A percentile compares a stretch with the other conserved stretches of the same genome.
These are phyloP conservation scores for Aspergillus fijiensis DNA, from an alignment of 2,329 filamentous ascomycete genomes.

Conservation along the genomic window DNA sequence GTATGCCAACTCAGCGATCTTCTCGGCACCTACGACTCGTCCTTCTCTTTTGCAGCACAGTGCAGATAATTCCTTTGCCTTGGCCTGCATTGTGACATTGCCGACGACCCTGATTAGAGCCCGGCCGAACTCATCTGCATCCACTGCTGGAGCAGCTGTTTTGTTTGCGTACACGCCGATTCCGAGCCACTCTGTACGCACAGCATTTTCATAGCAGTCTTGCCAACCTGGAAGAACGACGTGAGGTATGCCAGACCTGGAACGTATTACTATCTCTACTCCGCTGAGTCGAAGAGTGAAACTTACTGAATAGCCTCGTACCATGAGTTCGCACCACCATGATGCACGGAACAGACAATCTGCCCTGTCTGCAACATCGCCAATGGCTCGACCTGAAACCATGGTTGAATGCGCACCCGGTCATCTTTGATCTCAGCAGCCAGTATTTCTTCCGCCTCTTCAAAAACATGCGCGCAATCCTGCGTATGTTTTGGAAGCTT, in stretches of 20 bases:
- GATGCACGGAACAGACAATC: slow-evolving; percentile 1
- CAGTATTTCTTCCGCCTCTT: background rate
- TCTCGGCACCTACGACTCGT: background rate
- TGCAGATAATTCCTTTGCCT: background rate
- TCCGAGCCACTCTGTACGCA: background rate
- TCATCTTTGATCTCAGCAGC: background rate
- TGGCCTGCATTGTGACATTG: background rate
- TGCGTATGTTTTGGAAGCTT: background rate
- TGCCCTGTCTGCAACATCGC: background rate
- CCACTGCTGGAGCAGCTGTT: background rate
- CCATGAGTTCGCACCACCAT: slow-evolving; percentile 1
- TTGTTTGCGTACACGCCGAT: slow-evolving; percentile 3
- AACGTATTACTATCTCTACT: background rate
- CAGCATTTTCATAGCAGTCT: slow-evolving; percentile 1
- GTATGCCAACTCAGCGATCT: background rate
- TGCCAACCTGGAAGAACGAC: slow-evolving; percentile 3
- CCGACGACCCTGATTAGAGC: background rate
- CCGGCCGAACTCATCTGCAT: background rate
- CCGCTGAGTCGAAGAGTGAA: background rate
- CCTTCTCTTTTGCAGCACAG: background rate
- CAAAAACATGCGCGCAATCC: background rate
- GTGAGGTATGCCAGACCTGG: background rate
- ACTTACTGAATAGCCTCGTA: slow-evolving; percentile 4
- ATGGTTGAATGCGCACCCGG: background rate
- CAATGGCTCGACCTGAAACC: background rate